These are phyloP conservation scores for Dimargaris cristalligena DNA, from an alignment of 192 early-diverging fungal genomes.

Conservation along the genomic window DNA sequence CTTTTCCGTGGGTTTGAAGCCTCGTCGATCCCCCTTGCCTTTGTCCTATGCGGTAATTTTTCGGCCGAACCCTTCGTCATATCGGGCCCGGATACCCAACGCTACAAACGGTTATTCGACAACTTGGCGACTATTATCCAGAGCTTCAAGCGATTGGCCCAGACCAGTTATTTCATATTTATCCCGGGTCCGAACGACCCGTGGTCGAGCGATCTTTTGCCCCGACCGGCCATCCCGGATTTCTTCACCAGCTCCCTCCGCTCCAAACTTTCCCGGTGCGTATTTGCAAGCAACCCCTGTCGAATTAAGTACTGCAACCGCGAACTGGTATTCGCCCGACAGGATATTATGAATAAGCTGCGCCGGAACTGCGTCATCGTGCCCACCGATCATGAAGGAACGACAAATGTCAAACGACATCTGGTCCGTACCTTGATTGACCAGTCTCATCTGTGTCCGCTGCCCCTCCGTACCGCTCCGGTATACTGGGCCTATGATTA, in stretches of 20 bases:
- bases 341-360: constrained; percentile 61
- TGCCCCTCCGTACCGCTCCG: constrained; percentile 59
- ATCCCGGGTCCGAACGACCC: constrained; percentile 82
- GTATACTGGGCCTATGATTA: constrained; percentile 70
- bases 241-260: constrained; percentile 45
- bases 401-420: constrained; percentile 21
- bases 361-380: constrained; percentile 56
- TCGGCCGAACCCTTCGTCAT: constrained; percentile 51
- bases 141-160: constrained; percentile 19
- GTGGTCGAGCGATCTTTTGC: constrained; percentile 50
- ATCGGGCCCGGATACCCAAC: constrained; percentile 35
- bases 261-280: constrained; percentile 34
- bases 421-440: constrained; percentile 68
- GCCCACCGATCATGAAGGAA: constrained; percentile 28
- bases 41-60: constrained; percentile 81
- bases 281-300: constrained; percentile 74
- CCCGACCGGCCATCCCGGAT: constrained; percentile 55
- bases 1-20: constrained; percentile 61
- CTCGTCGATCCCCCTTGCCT: constrained; percentile 52
- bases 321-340: constrained; percentile 80
- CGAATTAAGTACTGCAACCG: constrained; percentile 79
- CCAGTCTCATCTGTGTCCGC: constrained; percentile 68
- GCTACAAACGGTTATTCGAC: constrained; percentile 36
- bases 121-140: constrained; percentile 24
- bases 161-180: constrained; percentile 58